Conservation (phyloP, 2,329 filamentous ascomycete species). For the Herpotrichia juniperi region DNA sequence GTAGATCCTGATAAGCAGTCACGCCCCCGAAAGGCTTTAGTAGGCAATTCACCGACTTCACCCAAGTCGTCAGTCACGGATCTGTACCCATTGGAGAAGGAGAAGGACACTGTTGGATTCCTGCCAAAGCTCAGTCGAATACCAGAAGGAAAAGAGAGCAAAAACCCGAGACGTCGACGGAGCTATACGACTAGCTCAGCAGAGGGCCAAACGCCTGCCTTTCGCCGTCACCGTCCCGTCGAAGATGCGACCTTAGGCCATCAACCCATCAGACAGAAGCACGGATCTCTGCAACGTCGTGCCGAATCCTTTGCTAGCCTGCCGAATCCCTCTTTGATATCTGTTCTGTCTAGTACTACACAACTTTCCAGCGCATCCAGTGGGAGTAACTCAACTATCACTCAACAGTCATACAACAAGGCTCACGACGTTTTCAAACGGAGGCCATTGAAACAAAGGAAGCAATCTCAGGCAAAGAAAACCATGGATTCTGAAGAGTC, state of each 20-base stretch:
- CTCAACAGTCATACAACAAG: slow-evolving; percentile 49
- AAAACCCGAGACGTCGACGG: slow-evolving; percentile 21
- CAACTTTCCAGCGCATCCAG: slow-evolving; percentile 49
- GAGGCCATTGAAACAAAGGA: slow-evolving; percentile 25
- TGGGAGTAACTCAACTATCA: slow-evolving; percentile 55
- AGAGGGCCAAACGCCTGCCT: slow-evolving; percentile 9
- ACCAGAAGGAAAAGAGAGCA: slow-evolving; percentile 44
- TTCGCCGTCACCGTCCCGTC: slow-evolving; percentile 23
- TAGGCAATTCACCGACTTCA: slow-evolving; percentile 23
- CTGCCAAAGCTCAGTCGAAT: slow-evolving; percentile 50
- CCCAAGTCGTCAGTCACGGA: slow-evolving; percentile 17
- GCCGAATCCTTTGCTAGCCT: slow-evolving; percentile 35
- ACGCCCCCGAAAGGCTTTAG: slow-evolving; percentile 27
- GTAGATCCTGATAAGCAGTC: slow-evolving; percentile 29
- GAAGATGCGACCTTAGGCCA: slow-evolving; percentile 30
- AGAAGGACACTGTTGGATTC: slow-evolving; percentile 34
- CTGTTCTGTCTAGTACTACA: slow-evolving; percentile 50
- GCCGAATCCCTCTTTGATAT: slow-evolving; percentile 50
- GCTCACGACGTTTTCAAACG: slow-evolving; percentile 11
- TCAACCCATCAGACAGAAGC: slow-evolving; percentile 38
- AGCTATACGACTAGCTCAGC: slow-evolving; percentile 28
- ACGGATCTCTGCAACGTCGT: slow-evolving; percentile 39
- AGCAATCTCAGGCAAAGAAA: slow-evolving; percentile 18
- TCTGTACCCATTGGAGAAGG: slow-evolving; percentile 17
- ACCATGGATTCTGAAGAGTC: slow-evolving; percentile 24